phyloP scores from a whole-genome alignment of 768 basidiomycete species.

The Sporobolomyces pararoseus region DNA sequence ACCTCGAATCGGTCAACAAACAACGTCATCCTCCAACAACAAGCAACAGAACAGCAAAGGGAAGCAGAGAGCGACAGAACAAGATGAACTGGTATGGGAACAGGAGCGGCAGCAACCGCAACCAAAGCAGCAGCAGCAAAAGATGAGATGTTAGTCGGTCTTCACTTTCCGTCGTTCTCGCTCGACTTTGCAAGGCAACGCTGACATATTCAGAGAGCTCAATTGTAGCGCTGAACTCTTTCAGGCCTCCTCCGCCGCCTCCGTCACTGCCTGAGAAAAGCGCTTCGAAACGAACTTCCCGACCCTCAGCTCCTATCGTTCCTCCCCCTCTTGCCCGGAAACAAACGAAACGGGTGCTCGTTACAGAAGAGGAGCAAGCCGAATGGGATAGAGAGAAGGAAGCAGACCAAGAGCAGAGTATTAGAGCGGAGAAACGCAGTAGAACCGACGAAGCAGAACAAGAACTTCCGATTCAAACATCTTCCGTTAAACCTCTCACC shows the following conservation, averaged over 20 bases:
- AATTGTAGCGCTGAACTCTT: not conserved
- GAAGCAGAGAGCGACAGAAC: not conserved
- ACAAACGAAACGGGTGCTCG: not conserved
- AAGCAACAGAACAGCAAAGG: not conserved
- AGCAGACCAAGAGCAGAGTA: not conserved
- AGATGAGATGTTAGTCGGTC: not conserved
- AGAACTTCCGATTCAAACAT: not conserved
- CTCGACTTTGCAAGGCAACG: not conserved
- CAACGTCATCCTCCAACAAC: not conserved
- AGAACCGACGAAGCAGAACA: not conserved
- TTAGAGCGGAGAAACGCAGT: not conserved
- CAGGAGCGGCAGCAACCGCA: not conserved
- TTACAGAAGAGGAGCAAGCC: not conserved
- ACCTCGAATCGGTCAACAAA: not conserved
- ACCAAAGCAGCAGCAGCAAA: not conserved
- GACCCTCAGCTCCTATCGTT: not conserved
- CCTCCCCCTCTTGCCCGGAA: not conserved
- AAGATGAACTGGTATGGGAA: not conserved
- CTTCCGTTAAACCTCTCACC: not conserved
- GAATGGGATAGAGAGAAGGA: not conserved
- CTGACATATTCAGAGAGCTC: not conserved
- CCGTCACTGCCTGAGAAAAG: not conserved
- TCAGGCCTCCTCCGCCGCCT: not conserved
- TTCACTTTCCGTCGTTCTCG: not conserved
- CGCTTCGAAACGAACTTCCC: not conserved